Evolutionary conservation across 164 flowering plant species (phyloP).

Genomic region (Platanus orientalis): DNA sequence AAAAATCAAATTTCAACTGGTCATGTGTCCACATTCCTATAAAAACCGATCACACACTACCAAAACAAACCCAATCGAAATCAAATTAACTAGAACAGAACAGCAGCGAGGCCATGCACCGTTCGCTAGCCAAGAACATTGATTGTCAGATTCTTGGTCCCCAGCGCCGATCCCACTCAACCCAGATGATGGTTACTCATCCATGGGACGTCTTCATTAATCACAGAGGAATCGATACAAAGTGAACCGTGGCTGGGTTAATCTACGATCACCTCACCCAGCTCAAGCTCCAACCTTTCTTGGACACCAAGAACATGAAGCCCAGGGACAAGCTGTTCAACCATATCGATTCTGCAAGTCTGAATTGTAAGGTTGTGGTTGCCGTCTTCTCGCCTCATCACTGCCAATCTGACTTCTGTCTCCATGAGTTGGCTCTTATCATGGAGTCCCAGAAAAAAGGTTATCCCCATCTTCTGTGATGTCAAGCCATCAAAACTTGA

Average conservation of each 20-base stretch:
- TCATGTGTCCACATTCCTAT: too few relatives aligned
- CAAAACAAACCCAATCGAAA: too few relatives aligned
- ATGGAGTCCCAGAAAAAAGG: conserved; percentile 46
- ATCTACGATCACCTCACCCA: conserved; percentile 29
- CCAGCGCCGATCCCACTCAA: background rate
- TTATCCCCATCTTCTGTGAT: conserved; percentile 50
- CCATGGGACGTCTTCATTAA: conserved; percentile 54
- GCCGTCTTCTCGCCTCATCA: conserved; percentile 57
- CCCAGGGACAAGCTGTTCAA: conserved; percentile 52
- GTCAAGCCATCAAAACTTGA: conserved; percentile 57
- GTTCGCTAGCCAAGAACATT: background rate
- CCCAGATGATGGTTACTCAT: background rate
- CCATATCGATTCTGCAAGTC: conserved; percentile 34
- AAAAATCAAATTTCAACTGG: too few relatives aligned
- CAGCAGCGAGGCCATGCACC: background rate
- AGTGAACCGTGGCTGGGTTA: conserved; percentile 42
- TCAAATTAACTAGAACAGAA: too few relatives aligned
- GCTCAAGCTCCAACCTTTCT: conserved; percentile 33
- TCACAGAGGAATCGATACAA: conserved; percentile 57
- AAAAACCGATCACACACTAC: too few relatives aligned
- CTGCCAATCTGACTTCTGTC: conserved; percentile 52
- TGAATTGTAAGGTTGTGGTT: conserved; percentile 34
- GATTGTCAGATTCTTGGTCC: background rate
- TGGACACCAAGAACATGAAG: conserved; percentile 55
- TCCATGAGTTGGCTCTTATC: conserved; percentile 47